These are phyloP conservation scores for Centrapalus pauciflorus DNA, from an alignment of 129 eudicot genomes.

Conservation along the genomic window DNA sequence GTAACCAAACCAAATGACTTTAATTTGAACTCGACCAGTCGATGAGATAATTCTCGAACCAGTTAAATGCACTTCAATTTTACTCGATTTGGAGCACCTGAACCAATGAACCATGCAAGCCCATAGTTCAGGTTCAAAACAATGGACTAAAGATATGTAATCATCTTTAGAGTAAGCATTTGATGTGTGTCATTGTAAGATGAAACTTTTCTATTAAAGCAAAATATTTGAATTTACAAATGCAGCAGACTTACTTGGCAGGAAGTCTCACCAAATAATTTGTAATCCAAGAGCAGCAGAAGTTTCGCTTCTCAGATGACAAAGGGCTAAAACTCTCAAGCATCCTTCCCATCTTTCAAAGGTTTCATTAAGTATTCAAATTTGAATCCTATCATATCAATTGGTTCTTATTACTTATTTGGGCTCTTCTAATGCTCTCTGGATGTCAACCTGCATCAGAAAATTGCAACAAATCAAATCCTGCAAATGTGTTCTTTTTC, in stretches of 20 bases:
- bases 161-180: not conserved
- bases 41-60: too few relatives aligned
- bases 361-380: not conserved
- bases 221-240: not conserved
- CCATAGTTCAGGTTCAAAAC: too few relatives aligned
- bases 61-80: too few relatives aligned
- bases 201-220: not conserved
- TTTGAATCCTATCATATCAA: constrained; percentile 8
- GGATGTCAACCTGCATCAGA: constrained; percentile 50
- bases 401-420: constrained; percentile 8
- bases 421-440: constrained; percentile 30
- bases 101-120: too few relatives aligned
- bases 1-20: too few relatives aligned
- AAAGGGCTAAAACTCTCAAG: not conserved
- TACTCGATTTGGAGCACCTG: too few relatives aligned
- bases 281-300: not conserved
- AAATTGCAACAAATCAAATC: not conserved
- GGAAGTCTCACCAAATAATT: constrained; percentile 1
- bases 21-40: too few relatives aligned
- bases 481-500: not conserved
- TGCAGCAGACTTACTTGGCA: constrained; percentile 9
- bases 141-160: too few relatives aligned
- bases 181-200: not conserved
- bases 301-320: too few relatives aligned
- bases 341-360: not conserved